Conservation (phyloP, 352 stramenopile genomes). For the Globisporangium irregulare region DNA sequence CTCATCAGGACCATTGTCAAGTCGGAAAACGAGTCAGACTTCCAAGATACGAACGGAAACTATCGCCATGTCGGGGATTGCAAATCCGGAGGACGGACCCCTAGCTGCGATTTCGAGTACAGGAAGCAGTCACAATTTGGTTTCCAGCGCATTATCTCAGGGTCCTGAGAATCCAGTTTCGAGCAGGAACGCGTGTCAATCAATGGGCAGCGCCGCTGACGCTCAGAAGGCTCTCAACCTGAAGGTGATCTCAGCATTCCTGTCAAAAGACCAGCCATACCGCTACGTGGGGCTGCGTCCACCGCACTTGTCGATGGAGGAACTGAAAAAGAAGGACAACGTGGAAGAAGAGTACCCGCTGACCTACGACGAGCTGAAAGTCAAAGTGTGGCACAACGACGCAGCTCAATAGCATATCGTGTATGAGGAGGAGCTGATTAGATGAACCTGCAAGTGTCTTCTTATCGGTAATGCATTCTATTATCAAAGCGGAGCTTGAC, state of each 20-base stretch:
- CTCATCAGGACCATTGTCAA: background rate
- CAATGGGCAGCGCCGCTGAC: background rate
- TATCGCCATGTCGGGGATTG: background rate
- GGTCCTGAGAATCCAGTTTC: conserved; percentile 1
- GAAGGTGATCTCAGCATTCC: conserved; percentile 32
- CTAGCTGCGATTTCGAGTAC: background rate
- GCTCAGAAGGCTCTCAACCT: conserved; percentile 26
- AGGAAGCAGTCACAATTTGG: conserved; percentile 10
- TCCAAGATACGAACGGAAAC: background rate
- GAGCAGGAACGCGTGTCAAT: background rate
- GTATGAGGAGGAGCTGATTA: background rate
- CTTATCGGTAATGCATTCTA: conserved; percentile 27
- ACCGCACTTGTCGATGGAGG: conserved; percentile 69
- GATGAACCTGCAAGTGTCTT: background rate
- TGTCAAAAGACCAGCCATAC: conserved; percentile 72
- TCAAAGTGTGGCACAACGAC: conserved; percentile 72
- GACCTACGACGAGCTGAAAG: conserved; percentile 84
- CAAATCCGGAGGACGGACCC: background rate
- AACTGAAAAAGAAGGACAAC: conserved; percentile 83
- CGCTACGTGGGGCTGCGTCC: conserved; percentile 59
- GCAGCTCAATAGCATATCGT: conserved; percentile 6
- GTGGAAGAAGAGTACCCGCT: conserved; percentile 86
- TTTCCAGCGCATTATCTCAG: background rate
- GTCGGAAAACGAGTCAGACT: background rate
- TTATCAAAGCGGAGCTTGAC: conserved; percentile 19